A percentile compares a stretch with the other conserved stretches of the same genome.
Conservation (phyloP, 2,329 filamentous ascomycete species). For the Talaromyces marneffei region DNA sequence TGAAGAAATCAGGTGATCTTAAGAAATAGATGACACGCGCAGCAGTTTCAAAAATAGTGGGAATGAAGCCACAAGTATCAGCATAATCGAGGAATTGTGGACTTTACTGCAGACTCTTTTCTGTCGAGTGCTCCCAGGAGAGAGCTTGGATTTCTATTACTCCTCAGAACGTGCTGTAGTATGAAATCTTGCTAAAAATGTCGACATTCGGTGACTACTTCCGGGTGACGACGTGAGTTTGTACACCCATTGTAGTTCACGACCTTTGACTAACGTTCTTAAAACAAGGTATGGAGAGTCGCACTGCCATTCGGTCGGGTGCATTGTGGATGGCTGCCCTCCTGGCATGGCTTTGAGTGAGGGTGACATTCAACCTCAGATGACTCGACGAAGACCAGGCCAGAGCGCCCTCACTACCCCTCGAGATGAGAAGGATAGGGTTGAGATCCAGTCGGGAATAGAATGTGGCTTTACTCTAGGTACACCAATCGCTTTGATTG, state of each 20-base stretch:
- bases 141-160: neutral
- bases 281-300: constrained; percentile 66
- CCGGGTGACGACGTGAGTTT: constrained; percentile 69
- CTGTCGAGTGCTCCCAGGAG: neutral
- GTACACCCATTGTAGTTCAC: neutral
- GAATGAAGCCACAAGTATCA: neutral
- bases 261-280: neutral
- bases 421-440: constrained; percentile 86
- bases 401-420: constrained; percentile 88
- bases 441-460: constrained; percentile 87
- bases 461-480: constrained; percentile 86
- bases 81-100: neutral
- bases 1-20: neutral
- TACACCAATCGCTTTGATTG: constrained; percentile 80
- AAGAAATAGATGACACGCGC: neutral
- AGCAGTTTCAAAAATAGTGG: neutral
- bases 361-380: constrained; percentile 85
- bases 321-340: constrained; percentile 88
- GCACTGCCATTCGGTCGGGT: constrained; percentile 87
- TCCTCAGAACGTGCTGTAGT: neutral
- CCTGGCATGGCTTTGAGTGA: constrained; percentile 82
- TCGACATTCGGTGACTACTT: constrained; percentile 83
- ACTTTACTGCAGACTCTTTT: neutral
- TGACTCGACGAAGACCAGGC: constrained; percentile 82
- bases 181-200: constrained; percentile 45